Base-by-base conservation (phyloP, 225 moss, liverwort and hornwort genomes). In the Pseudoscleropodium purum region DNA sequence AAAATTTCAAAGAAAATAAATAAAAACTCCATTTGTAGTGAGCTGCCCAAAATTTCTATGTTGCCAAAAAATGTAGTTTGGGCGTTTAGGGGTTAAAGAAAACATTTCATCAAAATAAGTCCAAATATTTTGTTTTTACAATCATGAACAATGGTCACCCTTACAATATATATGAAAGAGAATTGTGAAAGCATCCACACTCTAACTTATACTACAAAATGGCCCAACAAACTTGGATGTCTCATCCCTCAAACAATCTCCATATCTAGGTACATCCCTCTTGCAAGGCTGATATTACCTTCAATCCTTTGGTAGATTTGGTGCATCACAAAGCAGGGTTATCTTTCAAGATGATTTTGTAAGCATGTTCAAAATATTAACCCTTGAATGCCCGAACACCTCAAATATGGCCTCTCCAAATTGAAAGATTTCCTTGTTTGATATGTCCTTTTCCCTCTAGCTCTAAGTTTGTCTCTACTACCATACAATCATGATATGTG, bases 261-360 rank as follows among this genome's bases (percentile, higher is more conserved):
- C 11, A 1, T 3, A 5, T 69, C 13, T 1, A 2, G 0, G 7
- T n/a, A n/a, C 6, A 37, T 4, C 4, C 25, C 41, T 25, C 7
- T 2, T 21, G 1, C 13, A 70, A 70, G 70, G 39, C 7, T 15
- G 14, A 70, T 8, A 27, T 73, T 29, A 16, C 3, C 27, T 2
- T 25, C 26, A 26, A 72, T 26, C 15, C 26, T 72, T 41, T 1
- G 1, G 9, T 41, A 41, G 8, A 72, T 41, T 41, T 41, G 21
- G 15, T 26, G 3, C 41, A 72, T 57, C 41, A 41, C 9, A 1
- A 41, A 41, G 7, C 15, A 73, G 0, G 16, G 16, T 43, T 27
- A 16, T 17, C 45, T 73, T 45, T 45, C 18, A 45, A 74, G 45
- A 45, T 74, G 74, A 18, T 30, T 74, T 73, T 72, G 24, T 7